Evolutionary conservation across 495 filamentous ascomycete genomes (phyloP).

Genomic region (Penicillium arizonense): DNA sequence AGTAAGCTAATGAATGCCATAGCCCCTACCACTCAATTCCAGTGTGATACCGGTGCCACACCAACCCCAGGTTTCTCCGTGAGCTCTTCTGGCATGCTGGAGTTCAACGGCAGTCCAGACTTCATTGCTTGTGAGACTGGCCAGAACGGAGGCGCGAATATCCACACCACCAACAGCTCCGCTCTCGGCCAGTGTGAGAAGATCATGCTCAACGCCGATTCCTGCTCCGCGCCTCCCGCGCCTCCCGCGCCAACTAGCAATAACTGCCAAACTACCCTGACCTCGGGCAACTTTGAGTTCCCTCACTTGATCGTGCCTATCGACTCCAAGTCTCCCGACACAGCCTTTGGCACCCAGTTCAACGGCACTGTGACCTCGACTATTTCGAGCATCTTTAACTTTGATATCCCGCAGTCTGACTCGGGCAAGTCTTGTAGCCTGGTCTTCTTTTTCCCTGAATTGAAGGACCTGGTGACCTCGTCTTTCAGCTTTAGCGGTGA

Average conservation of each 20-base stretch:
- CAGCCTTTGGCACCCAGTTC: conserved; percentile 50
- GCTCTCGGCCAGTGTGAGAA: conserved; percentile 44
- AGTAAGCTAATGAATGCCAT: conserved; percentile 8
- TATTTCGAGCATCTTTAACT: conserved; percentile 67
- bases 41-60: conserved; percentile 57
- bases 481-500: conserved; percentile 57
- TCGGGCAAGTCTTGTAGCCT: conserved; percentile 60
- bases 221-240: conserved; percentile 31
- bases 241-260: conserved; percentile 9
- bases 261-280: conserved; percentile 51
- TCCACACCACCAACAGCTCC: conserved; percentile 48
- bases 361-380: conserved; percentile 54
- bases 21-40: conserved; percentile 59
- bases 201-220: conserved; percentile 47
- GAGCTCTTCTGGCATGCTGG: conserved; percentile 44
- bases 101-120: conserved; percentile 37
- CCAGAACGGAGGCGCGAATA: conserved; percentile 45
- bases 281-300: conserved; percentile 50
- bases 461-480: conserved; percentile 51
- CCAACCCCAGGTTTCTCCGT: conserved; percentile 49
- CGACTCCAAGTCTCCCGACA: conserved; percentile 51
- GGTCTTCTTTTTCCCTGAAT: conserved; percentile 63
- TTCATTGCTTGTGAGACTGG: conserved; percentile 58
- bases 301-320: conserved; percentile 70
- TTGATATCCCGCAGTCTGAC: conserved; percentile 57